A percentile compares a stretch with the other conserved stretches of the same genome.
Conservation (phyloP, 805 yeast species). For the Schwanniomyces sp. region DNA sequence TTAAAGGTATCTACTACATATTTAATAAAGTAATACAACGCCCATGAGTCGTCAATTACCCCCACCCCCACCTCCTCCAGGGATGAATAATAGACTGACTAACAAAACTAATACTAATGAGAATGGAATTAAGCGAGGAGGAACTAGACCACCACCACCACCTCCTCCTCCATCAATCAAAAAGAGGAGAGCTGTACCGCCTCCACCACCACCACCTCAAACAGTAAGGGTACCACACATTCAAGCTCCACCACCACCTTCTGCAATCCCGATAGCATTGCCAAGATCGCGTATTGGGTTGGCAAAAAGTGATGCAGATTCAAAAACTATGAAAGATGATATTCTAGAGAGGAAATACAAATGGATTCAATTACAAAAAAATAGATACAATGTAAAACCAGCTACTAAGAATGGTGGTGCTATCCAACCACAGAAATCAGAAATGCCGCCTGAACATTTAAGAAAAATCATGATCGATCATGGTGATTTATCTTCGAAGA, state of each 20-base stretch:
- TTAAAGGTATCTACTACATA: background rate
- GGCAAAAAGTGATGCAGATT: background rate
- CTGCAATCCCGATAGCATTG: slow-evolving; percentile 23
- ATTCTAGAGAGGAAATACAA: slow-evolving; percentile 47
- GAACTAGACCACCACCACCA: slow-evolving; percentile 26
- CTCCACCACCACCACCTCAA: slow-evolving; percentile 17
- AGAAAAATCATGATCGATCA: slow-evolving; percentile 81
- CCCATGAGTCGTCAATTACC: slow-evolving; percentile 16
- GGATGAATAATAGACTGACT: slow-evolving; percentile 2
- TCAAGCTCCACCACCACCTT: slow-evolving; percentile 2
- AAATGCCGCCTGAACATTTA: slow-evolving; percentile 92
- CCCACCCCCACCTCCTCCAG: slow-evolving; percentile 34
- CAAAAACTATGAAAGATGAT: slow-evolving; percentile 14
- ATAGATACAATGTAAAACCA: slow-evolving; percentile 36
- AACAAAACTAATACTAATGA: background rate
- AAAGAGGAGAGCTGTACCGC: slow-evolving; percentile 27
- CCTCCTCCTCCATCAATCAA: slow-evolving; percentile 3
- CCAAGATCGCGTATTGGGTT: background rate
- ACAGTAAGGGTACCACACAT: background rate
- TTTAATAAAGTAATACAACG: background rate
- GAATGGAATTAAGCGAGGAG: slow-evolving; percentile 14
- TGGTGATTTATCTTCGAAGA: slow-evolving; percentile 78
- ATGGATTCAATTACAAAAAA: slow-evolving; percentile 68
- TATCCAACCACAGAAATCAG: slow-evolving; percentile 62
- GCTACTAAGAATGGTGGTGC: slow-evolving; percentile 39